These are phyloP conservation scores for Alternaria hordeiaustralica DNA, from an alignment of 2,329 filamentous ascomycete genomes.

Conservation along the genomic window DNA sequence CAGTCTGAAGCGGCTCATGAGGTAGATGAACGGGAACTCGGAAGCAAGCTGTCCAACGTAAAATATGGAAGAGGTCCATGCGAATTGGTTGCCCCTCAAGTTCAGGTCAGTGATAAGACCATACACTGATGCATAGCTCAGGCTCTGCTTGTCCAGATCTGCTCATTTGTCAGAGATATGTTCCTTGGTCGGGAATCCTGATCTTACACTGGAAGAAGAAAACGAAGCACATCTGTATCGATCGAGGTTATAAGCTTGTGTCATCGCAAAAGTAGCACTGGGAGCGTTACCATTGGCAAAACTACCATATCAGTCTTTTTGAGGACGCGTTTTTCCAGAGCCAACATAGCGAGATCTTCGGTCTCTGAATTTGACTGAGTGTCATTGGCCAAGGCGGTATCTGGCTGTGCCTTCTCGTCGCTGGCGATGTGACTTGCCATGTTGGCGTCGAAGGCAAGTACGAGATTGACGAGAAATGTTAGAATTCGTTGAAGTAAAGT, in stretches of 20 bases:
- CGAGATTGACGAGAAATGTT: too few species aligned
- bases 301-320: background rate
- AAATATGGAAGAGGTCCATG: conserved; percentile 57
- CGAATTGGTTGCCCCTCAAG: conserved; percentile 56
- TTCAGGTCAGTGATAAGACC: conserved; percentile 57
- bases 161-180: too few species aligned
- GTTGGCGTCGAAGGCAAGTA: too few species aligned
- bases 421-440: too few species aligned
- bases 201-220: too few species aligned
- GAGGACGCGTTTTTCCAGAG: background rate
- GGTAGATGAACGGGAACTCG: conserved; percentile 59
- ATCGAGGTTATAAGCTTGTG: too few species aligned
- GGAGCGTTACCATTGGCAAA: background rate
- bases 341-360: background rate
- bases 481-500: too few species aligned
- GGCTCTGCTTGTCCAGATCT: conserved; percentile 56
- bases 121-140: conserved; percentile 59
- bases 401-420: too few species aligned
- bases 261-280: background rate
- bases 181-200: too few species aligned
- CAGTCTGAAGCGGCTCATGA: conserved; percentile 59
- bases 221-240: too few species aligned
- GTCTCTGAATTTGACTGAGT: background rate
- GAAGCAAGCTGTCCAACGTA: conserved; percentile 51
- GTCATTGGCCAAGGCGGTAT: background rate